These are phyloP conservation scores for Biscogniauxia sp. DNA, from an alignment of 2,329 filamentous ascomycete genomes.

Conservation along the genomic window DNA sequence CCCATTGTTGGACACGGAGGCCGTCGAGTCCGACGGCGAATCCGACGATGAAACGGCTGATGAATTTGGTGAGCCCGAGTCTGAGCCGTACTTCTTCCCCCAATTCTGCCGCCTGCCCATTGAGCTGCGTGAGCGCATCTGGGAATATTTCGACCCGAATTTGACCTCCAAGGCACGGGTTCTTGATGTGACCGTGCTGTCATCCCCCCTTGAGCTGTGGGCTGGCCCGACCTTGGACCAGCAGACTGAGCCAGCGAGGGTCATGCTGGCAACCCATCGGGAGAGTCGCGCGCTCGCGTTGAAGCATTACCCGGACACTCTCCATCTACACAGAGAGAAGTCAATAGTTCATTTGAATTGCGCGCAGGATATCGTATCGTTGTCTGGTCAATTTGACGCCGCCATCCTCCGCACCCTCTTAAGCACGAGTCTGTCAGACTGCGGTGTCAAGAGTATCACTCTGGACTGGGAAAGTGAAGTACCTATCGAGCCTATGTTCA, in stretches of 20 bases:
- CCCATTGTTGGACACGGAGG: conserved; percentile 32
- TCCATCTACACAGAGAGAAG: conserved; percentile 16
- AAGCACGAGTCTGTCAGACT: not conserved
- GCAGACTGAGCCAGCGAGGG: conserved; percentile 31
- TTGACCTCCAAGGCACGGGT: conserved; percentile 29
- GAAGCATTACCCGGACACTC: conserved; percentile 31
- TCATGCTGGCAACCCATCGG: conserved; percentile 28
- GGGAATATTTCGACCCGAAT: conserved; percentile 35
- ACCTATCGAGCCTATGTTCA: too few relatives aligned
- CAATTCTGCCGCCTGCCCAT: conserved; percentile 34
- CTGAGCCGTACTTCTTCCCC: conserved; percentile 26
- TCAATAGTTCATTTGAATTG: conserved; percentile 28
- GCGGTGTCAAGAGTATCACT: not conserved
- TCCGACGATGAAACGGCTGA: conserved; percentile 13
- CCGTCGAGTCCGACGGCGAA: conserved; percentile 26
- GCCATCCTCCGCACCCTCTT: not conserved
- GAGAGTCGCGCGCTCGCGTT: conserved; percentile 35
- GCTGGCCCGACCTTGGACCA: conserved; percentile 21
- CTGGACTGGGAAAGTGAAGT: not conserved
- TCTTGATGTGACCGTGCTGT: conserved; percentile 4
- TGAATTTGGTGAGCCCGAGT: conserved; percentile 5
- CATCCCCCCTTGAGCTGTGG: conserved; percentile 9
- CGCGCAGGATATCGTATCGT: conserved; percentile 29
- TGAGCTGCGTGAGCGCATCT: conserved; percentile 35
- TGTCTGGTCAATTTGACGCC: not conserved